phyloP scores from a whole-genome alignment of 2,329 filamentous ascomycete genomes.

The Camptophora hylomeconis region DNA sequence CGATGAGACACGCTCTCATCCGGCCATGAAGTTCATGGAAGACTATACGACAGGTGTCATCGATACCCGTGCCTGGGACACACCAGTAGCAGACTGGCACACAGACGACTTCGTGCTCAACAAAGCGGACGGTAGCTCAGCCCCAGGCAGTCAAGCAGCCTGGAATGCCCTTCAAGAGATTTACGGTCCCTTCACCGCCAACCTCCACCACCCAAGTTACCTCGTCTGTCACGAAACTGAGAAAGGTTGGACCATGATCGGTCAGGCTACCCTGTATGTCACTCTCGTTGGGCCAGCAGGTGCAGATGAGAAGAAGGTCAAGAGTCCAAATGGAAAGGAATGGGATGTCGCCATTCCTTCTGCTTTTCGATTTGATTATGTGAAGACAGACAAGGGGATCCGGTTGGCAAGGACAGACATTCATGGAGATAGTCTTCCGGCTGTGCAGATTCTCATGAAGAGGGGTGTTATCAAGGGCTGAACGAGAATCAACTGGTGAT shows the following conservation, averaged over 20 bases:
- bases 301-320: constrained; percentile 8
- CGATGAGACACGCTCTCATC: constrained; percentile 11
- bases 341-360: constrained; percentile 14
- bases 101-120: constrained; percentile 8
- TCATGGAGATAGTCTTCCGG: constrained; percentile 10
- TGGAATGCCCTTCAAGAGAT: constrained; percentile 8
- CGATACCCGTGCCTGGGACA: constrained; percentile 6
- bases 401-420: constrained; percentile 10
- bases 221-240: constrained; percentile 9
- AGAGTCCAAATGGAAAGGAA: constrained; percentile 9
- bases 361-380: constrained; percentile 10
- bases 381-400: constrained; percentile 8
- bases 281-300: constrained; percentile 7
- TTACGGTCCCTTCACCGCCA: constrained; percentile 10
- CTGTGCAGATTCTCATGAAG: constrained; percentile 11
- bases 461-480: constrained; percentile 12
- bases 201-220: constrained; percentile 13
- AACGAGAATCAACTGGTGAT: too few species aligned
- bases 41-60: constrained; percentile 11
- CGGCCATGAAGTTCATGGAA: constrained; percentile 17
- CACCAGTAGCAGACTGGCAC: constrained; percentile 7
- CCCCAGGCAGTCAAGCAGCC: constrained; percentile 6
- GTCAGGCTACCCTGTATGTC: constrained; percentile 11
- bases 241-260: constrained; percentile 12
- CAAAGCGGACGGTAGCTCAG: constrained; percentile 9